These are phyloP conservation scores for Arabidopsis arenosa DNA, from an alignment of 345 rosid species.

Conservation along the genomic window DNA sequence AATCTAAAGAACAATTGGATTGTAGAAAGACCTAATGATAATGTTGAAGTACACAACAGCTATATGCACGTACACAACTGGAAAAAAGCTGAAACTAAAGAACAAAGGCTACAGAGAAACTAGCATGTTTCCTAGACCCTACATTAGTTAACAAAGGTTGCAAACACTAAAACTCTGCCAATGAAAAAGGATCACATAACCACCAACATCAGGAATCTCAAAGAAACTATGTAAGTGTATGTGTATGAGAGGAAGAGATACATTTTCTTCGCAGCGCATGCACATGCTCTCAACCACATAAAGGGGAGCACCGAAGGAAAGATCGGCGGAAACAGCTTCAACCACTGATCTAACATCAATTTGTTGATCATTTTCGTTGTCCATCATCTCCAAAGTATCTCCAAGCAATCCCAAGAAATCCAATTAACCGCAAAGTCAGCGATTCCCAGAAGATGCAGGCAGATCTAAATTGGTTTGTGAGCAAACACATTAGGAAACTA, in stretches of 20 bases:
- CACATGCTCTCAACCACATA: constrained; percentile 91
- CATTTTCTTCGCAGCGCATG: constrained; percentile 90
- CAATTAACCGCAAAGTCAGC: neutral
- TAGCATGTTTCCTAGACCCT: constrained; percentile 2
- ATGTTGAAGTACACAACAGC: constrained; percentile 7
- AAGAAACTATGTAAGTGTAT: neutral
- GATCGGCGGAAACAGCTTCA: constrained; percentile 75
- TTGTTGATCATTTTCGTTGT: constrained; percentile 45
- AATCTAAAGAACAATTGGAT: neutral
- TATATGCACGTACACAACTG: constrained; percentile 2
- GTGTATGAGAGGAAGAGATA: constrained; percentile 31
- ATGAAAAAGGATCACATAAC: neutral
- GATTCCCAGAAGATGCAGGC: neutral
- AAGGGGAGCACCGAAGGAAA: constrained; percentile 63
- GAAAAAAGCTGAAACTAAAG: constrained; percentile 4
- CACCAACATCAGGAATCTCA: neutral
- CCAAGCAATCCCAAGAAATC: neutral
- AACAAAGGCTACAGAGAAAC: constrained; percentile 3
- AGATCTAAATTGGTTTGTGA: neutral
- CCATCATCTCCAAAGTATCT: constrained; percentile 21
- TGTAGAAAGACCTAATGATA: constrained; percentile 13
- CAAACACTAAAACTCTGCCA: neutral
- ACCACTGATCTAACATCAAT: constrained; percentile 75
- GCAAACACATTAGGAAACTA: neutral
- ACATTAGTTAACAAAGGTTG: neutral